Percentiles rank a stretch among this genome's conserved stretches.
Evolutionary conservation across 768 basidiomycete genomes (phyloP).

Genomic region (Russula ochroleuca): DNA sequence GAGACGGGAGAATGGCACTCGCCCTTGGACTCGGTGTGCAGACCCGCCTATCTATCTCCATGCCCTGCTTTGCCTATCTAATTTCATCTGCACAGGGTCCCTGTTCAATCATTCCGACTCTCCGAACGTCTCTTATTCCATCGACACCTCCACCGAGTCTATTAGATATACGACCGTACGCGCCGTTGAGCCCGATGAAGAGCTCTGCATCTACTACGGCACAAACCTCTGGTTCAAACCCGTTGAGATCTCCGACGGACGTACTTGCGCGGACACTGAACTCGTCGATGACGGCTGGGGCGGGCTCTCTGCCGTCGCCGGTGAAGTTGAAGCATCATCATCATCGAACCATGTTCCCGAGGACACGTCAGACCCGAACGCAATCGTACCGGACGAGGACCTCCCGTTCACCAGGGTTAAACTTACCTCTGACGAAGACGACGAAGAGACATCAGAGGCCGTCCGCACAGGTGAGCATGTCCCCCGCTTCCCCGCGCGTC

Average conservation of each 20-base stretch:
- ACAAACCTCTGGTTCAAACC: constrained; percentile 62
- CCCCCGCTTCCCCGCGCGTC: constrained; percentile 2
- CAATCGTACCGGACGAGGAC: constrained; percentile 50
- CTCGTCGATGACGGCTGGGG: constrained; percentile 45
- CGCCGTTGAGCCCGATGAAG: constrained; percentile 54
- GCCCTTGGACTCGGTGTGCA: constrained; percentile 36
- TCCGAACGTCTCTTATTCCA: constrained; percentile 66
- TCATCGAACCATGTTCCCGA: constrained; percentile 18
- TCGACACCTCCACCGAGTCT: constrained; percentile 51
- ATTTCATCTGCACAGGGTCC: constrained; percentile 48
- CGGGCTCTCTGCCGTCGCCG: constrained; percentile 36
- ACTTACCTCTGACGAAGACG: constrained; percentile 50
- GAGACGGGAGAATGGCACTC: constrained; percentile 69
- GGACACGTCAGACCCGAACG: constrained; percentile 40
- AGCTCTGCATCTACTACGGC: constrained; percentile 77
- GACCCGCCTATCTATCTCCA: not conserved
- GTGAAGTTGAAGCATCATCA: constrained; percentile 27
- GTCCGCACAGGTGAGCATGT: constrained; percentile 50
- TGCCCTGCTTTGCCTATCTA: not conserved
- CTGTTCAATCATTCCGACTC: constrained; percentile 71
- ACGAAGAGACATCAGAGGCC: constrained; percentile 56
- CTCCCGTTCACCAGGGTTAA: constrained; percentile 66
- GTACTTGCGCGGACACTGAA: not conserved
- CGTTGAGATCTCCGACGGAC: constrained; percentile 29
- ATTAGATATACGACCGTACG: constrained; percentile 60